A percentile compares a stretch with the other conserved stretches of the same genome.
These are phyloP conservation scores for Eremochloa ophiuroides DNA, from an alignment of 176 grass and related monocot genomes.

Conservation along the genomic window DNA sequence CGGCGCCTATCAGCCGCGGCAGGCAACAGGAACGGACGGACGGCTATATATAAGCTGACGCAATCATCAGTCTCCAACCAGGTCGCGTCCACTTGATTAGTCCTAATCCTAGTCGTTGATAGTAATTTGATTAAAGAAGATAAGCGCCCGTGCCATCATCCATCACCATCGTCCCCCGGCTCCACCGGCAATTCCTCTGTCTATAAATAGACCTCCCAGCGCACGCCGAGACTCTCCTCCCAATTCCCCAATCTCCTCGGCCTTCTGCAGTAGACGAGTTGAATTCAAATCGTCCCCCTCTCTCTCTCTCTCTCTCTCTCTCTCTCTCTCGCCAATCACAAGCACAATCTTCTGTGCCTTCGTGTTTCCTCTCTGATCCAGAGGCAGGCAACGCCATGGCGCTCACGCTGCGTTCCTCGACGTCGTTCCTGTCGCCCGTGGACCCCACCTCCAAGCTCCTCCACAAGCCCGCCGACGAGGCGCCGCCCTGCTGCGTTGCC, in stretches of 20 bases:
- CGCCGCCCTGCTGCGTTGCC: constrained; percentile 30
- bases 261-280: too few species aligned
- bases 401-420: constrained; percentile 49
- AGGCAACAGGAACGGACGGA: neutral
- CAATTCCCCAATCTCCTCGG: too few species aligned
- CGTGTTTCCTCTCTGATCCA: neutral
- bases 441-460: constrained; percentile 49
- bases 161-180: neutral
- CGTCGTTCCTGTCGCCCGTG: constrained; percentile 46
- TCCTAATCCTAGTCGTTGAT: neutral
- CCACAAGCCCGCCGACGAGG: constrained; percentile 42
- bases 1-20: neutral
- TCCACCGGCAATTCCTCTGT: neutral
- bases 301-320: neutral
- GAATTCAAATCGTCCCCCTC: neutral
- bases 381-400: constrained; percentile 46
- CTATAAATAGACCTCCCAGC: constrained; percentile 32
- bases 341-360: neutral
- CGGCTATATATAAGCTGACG: neutral
- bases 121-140: neutral
- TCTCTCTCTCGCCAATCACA: neutral
- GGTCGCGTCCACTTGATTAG: neutral
- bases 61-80: neutral
- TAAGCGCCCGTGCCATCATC: constrained; percentile 27
- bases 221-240: neutral